Evolutionary conservation across 2,329 filamentous ascomycete genomes (phyloP).

Genomic region (Colletotrichum orbiculare): DNA sequence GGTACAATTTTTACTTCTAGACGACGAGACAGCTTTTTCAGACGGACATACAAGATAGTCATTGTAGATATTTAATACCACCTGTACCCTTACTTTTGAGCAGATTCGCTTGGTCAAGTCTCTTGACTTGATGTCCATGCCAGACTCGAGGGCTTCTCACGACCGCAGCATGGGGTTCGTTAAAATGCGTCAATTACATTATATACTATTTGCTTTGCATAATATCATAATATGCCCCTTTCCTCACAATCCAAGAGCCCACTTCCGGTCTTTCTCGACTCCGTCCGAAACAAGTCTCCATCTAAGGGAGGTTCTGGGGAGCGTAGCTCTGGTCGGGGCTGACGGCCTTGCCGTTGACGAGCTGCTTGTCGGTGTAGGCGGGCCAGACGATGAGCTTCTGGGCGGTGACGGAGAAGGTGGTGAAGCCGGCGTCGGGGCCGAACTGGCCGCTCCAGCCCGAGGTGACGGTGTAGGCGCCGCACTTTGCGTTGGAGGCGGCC

Average conservation of each 20-base stretch:
- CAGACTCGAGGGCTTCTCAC: no score
- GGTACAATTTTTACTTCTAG: no score
- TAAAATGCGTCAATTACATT: not conserved
- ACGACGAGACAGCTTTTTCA: no score
- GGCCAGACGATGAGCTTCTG: slow-evolving; percentile 61
- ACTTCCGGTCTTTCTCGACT: not conserved
- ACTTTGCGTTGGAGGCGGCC: slow-evolving; percentile 53
- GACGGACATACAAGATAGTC: no score
- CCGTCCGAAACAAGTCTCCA: not conserved
- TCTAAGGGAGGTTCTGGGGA: slow-evolving; percentile 40
- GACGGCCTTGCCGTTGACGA: slow-evolving; percentile 56
- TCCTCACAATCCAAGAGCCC: not conserved
- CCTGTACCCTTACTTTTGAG: no score
- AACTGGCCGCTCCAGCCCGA: slow-evolving; percentile 68
- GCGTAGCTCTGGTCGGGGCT: slow-evolving; percentile 61
- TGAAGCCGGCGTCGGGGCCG: slow-evolving; percentile 63
- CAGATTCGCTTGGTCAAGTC: no score
- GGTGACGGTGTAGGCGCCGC: slow-evolving; percentile 62
- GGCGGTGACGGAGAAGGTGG: slow-evolving; percentile 62
- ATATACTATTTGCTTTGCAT: slow-evolving; percentile 1
- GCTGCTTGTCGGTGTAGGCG: slow-evolving; percentile 63
- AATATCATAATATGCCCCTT: not conserved
- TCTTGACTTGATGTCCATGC: no score
- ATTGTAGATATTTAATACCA: no score
- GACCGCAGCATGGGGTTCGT: no score